phyloP scores from a whole-genome alignment of 257 asterid genomes.

The Forsythia viridissima region DNA sequence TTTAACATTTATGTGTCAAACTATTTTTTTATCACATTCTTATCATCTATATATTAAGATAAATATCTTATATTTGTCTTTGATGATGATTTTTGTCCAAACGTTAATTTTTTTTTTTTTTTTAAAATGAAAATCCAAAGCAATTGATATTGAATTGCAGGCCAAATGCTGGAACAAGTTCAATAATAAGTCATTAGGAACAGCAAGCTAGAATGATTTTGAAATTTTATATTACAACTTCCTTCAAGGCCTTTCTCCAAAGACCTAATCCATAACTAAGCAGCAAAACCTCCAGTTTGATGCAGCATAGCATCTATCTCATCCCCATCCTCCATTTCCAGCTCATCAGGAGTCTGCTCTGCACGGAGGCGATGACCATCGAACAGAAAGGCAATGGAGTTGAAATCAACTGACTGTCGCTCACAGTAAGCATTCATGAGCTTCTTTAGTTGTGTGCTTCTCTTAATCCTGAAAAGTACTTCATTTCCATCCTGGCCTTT shows the following conservation, averaged over 20 bases:
- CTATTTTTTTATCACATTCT: too few relatives aligned
- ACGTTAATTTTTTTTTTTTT: not conserved
- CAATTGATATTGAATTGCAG: not conserved
- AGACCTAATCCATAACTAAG: not conserved
- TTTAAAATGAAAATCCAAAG: not conserved
- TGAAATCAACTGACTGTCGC: too few relatives aligned
- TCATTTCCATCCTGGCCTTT: constrained; percentile 38
- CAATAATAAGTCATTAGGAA: not conserved
- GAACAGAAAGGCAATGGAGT: too few relatives aligned
- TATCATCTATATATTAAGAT: too few relatives aligned
- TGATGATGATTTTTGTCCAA: too few relatives aligned
- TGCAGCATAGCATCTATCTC: constrained; percentile 49
- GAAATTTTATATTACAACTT: not conserved
- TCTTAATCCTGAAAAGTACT: too few relatives aligned
- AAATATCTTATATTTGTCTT: too few relatives aligned
- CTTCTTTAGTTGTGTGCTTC: too few relatives aligned
- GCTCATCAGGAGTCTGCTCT: constrained; percentile 4
- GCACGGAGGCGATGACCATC: too few relatives aligned
- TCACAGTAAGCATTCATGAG: too few relatives aligned
- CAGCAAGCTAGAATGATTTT: not conserved
- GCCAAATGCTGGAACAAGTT: not conserved
- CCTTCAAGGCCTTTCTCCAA: not conserved
- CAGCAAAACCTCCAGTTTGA: constrained; percentile 35
- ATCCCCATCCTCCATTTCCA: constrained; percentile 52
- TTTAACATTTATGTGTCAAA: too few relatives aligned